These are phyloP conservation scores for Fermentozyma sake DNA, from an alignment of 1,139 yeast species.

Conservation along the genomic window DNA sequence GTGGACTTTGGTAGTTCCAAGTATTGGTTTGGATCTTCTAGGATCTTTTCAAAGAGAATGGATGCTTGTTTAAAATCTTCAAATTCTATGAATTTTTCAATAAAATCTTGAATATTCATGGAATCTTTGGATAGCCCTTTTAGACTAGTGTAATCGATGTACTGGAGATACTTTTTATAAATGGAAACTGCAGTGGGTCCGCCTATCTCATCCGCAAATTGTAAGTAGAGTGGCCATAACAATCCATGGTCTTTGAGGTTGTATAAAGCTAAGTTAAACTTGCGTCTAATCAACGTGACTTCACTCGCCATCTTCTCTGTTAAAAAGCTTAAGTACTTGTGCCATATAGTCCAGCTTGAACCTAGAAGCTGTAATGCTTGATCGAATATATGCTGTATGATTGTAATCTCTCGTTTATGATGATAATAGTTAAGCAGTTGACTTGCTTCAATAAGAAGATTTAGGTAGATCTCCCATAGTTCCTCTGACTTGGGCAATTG, in stretches of 20 bases:
- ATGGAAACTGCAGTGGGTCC: slow-evolving; percentile 39
- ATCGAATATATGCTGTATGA: slow-evolving; percentile 43
- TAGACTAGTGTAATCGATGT: slow-evolving; percentile 9
- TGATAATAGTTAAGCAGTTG: slow-evolving; percentile 22
- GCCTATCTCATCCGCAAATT: slow-evolving; percentile 47
- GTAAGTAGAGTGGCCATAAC: slow-evolving; percentile 58
- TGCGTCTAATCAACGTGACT: slow-evolving; percentile 40
- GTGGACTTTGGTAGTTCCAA: slow-evolving; percentile 5
- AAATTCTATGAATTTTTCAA: slow-evolving; percentile 20
- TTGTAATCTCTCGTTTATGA: slow-evolving; percentile 23
- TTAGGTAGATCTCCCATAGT: slow-evolving; percentile 54
- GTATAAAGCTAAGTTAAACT: slow-evolving; percentile 52
- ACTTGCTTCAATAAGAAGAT: slow-evolving; percentile 30
- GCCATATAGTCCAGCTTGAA: slow-evolving; percentile 54
- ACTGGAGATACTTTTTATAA: slow-evolving; percentile 43
- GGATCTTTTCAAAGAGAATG: slow-evolving; percentile 12
- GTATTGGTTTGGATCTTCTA: slow-evolving; percentile 12
- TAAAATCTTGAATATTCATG: slow-evolving; percentile 12
- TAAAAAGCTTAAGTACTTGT: slow-evolving; percentile 47
- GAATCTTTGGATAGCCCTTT: slow-evolving; percentile 5
- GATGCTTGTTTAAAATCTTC: slow-evolving; percentile 16
- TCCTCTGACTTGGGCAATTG: slow-evolving; percentile 47
- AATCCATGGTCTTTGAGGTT: slow-evolving; percentile 47
- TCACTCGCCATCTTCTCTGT: slow-evolving; percentile 26
- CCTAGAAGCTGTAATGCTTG: slow-evolving; percentile 40